Conservation (phyloP, 352 stramenopile species). For the Phytophthora nicotianae region DNA sequence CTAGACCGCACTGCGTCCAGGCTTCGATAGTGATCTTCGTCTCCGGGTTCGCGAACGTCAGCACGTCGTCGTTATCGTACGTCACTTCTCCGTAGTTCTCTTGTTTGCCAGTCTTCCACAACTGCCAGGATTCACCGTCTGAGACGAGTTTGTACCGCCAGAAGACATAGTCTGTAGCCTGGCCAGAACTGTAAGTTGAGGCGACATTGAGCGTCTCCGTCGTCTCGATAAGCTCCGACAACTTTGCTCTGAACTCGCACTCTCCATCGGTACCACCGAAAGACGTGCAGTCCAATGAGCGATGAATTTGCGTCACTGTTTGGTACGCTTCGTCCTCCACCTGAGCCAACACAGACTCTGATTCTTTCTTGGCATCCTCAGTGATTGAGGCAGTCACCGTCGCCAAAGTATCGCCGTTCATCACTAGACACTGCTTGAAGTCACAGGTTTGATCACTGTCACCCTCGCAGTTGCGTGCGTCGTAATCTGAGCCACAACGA, state of each 20-base stretch:
- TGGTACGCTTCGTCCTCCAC: conserved; percentile 48
- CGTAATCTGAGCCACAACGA: conserved; percentile 57
- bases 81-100: conserved; percentile 9
- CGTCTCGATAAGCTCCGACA: conserved; percentile 50
- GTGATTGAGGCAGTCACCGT: conserved; percentile 40
- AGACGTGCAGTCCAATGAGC: conserved; percentile 49
- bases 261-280: conserved; percentile 36
- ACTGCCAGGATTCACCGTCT: conserved; percentile 41
- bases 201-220: conserved; percentile 30
- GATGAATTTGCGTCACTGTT: conserved; percentile 66
- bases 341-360: conserved; percentile 42
- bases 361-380: conserved; percentile 27
- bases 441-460: conserved; percentile 36
- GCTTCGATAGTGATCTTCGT: conserved; percentile 62
- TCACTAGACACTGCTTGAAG: conserved; percentile 62
- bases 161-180: conserved; percentile 52
- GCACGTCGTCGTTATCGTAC: conserved; percentile 28
- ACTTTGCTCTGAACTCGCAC: conserved; percentile 43
- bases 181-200: not conserved
- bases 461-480: conserved; percentile 43
- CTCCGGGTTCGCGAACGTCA: conserved; percentile 46
- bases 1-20: conserved; percentile 64
- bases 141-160: conserved; percentile 66
- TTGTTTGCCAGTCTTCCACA: conserved; percentile 44
- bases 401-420: conserved; percentile 59